Evolutionary conservation across 2,329 filamentous ascomycete species (phyloP).

Genomic region (Paracoccidioides lutzii): DNA sequence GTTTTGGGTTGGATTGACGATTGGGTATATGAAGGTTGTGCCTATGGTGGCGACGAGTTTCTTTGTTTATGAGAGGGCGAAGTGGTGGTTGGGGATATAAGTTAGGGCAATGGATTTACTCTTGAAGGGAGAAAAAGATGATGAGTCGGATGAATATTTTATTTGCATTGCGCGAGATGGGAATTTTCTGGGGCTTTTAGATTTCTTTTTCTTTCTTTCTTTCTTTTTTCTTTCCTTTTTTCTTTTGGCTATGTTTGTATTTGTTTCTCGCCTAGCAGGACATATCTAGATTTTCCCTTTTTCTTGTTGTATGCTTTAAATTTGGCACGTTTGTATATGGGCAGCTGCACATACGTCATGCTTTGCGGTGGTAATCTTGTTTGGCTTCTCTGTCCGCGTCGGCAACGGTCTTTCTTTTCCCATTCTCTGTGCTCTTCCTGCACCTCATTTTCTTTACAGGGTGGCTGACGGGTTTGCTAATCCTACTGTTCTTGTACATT

Average conservation of each 20-base stretch:
- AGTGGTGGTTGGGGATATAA: conserved; percentile 53
- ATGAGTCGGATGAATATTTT: background rate
- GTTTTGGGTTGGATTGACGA: conserved; percentile 85
- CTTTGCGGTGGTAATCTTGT: background rate
- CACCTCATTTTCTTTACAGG: too few species aligned
- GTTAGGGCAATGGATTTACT: background rate
- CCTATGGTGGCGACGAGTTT: conserved; percentile 71
- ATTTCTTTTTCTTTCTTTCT: background rate
- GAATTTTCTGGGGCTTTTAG: too few species aligned
- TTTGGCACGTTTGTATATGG: background rate
- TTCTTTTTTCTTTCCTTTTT: background rate
- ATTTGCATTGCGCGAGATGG: background rate
- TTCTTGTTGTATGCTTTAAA: background rate
- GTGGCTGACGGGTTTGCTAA: too few species aligned
- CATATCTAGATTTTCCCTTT: background rate
- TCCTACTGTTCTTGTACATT: background rate
- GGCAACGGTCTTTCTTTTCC: too few species aligned
- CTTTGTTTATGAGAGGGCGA: conserved; percentile 54
- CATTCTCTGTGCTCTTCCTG: too few species aligned
- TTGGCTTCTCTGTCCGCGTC: too few species aligned
- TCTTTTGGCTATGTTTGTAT: background rate
- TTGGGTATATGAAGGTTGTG: conserved; percentile 89
- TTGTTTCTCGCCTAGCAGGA: background rate
- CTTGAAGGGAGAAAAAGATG: background rate
- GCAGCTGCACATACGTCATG: background rate